phyloP scores from a whole-genome alignment of 306 rosid species.

The Herpetospermum pedunculosum region DNA sequence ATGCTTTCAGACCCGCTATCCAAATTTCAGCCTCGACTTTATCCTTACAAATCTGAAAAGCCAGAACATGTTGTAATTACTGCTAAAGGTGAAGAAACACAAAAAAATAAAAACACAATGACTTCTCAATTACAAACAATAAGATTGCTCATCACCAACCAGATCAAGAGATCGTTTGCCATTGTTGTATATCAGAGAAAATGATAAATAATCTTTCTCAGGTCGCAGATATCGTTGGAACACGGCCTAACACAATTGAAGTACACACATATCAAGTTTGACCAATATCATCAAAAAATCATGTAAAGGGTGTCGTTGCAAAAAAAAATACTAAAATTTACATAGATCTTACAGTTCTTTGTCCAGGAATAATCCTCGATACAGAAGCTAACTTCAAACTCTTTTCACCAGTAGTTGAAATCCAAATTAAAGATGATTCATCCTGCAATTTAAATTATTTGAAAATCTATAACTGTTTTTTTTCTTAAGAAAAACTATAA shows the following conservation, averaged over 20 bases:
- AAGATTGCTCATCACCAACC: slow-evolving; percentile 26
- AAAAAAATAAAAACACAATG: neutral
- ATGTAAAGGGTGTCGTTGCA: neutral
- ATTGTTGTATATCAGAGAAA: slow-evolving; percentile 17
- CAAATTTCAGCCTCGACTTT: slow-evolving; percentile 97
- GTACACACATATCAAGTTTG: neutral
- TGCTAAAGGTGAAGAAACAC: too few species aligned
- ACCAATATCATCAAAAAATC: neutral
- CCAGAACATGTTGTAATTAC: slow-evolving; percentile 8
- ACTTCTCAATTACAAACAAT: slow-evolving; percentile 10
- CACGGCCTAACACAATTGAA: slow-evolving; percentile 19
- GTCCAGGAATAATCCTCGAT: slow-evolving; percentile 84
- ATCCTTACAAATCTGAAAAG: slow-evolving; percentile 84
- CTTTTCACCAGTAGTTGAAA: slow-evolving; percentile 83
- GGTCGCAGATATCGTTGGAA: slow-evolving; percentile 23
- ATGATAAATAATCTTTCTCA: slow-evolving; percentile 21
- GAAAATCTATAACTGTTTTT: neutral
- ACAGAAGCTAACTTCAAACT: slow-evolving; percentile 68
- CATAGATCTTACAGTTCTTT: slow-evolving; percentile 55
- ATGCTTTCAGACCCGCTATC: slow-evolving; percentile 81
- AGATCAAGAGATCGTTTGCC: slow-evolving; percentile 42
- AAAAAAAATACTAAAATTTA: too few species aligned
- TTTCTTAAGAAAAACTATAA: too few species aligned
- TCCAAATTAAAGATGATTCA: slow-evolving; percentile 77
- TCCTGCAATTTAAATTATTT: slow-evolving; percentile 38